Evolutionary conservation across 352 stramenopile genomes (phyloP).

Genomic region (Phytopythium helicoides): DNA sequence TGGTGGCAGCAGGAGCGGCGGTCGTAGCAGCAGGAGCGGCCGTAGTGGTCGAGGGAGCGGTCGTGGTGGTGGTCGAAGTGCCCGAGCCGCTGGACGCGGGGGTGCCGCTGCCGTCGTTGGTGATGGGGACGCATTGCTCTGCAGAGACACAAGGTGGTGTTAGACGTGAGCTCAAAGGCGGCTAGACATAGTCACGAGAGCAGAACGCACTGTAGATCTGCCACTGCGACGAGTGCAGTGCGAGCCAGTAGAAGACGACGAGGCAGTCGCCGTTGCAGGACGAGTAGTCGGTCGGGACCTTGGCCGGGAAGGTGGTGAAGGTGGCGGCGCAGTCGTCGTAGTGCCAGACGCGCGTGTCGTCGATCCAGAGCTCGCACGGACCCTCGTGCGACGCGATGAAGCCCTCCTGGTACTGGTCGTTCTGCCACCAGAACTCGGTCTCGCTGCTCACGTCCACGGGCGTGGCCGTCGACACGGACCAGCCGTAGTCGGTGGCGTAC

Average conservation of each 20-base stretch:
- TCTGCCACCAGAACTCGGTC: conserved; percentile 33
- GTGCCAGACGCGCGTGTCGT: conserved; percentile 35
- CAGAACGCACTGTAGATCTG: conserved; percentile 56
- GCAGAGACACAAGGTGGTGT: no score
- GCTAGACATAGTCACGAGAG: no score
- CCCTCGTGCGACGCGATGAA: conserved; percentile 42
- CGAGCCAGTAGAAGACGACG: conserved; percentile 55
- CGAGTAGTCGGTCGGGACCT: conserved; percentile 45
- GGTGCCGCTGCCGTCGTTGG: conserved; percentile 11
- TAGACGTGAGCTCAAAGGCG: no score
- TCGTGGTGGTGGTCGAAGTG: no score
- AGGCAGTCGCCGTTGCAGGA: conserved; percentile 43
- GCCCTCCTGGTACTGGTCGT: conserved; percentile 37
- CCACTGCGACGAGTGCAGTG: conserved; percentile 33
- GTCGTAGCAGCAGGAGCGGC: background rate
- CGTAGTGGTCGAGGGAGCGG: no score
- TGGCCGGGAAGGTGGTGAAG: conserved; percentile 37
- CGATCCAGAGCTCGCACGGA: conserved; percentile 56
- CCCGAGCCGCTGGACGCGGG: background rate
- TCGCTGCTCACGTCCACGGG: conserved; percentile 31
- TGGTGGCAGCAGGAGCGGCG: no score
- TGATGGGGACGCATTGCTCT: conserved; percentile 32
- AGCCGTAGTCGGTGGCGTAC: conserved; percentile 24
- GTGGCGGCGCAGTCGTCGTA: conserved; percentile 40
- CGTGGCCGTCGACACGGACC: conserved; percentile 18